Base-by-base conservation (phyloP, 116 monocot species). In the Posidonia oceanica region DNA sequence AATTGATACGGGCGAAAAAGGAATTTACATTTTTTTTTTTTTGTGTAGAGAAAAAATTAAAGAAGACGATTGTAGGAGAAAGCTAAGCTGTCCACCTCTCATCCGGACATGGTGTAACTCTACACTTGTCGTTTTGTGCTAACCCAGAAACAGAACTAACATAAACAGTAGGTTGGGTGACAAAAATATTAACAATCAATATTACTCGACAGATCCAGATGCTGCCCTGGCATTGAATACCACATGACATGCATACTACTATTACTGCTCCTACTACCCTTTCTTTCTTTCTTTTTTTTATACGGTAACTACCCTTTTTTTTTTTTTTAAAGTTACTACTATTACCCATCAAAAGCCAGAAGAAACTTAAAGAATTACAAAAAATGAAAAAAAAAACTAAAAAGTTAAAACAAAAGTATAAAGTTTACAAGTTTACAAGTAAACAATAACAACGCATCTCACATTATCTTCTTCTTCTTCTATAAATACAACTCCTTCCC, bases 181-280 rank as follows among this genome's bases (percentile, higher is more conserved):
- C 38, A 63, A 63, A 10, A 36, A 63, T 14, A 38, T 36, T 38
- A 63, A 58, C 12, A 38, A 29, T 41, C 65, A 65, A 36, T 22
- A 29, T 61, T 48, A 7, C 48, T 48, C 48, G 48, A 54, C 68
- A 68, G 68, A 54, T 68, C 52, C 36, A 54, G 68, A 68, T 54
- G 52, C 54, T 54, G 68, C 53, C 23, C 67, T 67, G 67, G 36
- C 68, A 37, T 52, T 68, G 14, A 68, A 68, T 54, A 23, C 52
- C 68, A 68, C 68, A 68, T 68, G 52, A 53, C 52, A 21, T 68
- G 52, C 54, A 53, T 12, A 42, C 3, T 4, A 16, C 65, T 20
- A 65, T 65, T 17, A 8, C 38, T 65, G 15, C 40, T n/a, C n/a
- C n/a, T 11, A 22, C 12, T 20, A 51, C 42, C 18, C 1, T 44